Base-by-base conservation (phyloP, 176 grass and related monocot genomes). In the Oryza glumipatula region DNA sequence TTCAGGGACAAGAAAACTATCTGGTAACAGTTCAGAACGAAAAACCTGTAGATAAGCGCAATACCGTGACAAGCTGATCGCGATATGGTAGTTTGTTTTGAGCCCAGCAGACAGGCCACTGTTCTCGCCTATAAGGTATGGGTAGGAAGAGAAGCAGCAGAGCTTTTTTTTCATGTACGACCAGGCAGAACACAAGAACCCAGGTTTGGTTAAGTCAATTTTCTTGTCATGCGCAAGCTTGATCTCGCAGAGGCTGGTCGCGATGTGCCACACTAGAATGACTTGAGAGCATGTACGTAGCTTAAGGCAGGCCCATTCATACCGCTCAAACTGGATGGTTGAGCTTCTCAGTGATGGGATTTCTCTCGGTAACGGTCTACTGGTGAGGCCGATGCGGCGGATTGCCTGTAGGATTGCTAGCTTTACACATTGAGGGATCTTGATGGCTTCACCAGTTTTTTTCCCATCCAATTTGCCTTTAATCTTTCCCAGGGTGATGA, bases 251-350 rank as follows among this genome's bases (percentile, higher is more conserved):
- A 87, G 43, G 5, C 85, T 87, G 11, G 84, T 81, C 0, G 84
- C 77, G 3, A 87, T 87, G 76, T 81, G 77, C 77, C 77, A 87
- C 56, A 87, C 68, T 6, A 87, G 3, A 56, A 86, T 74, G 44
- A 35, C 16, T 7, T 67, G 66, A 17, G 84, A 72, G 43, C 48
- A 41, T 1, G 38, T 39, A 1, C 10, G 4, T 67, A 3, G 5
- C 1, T 26, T 1, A 39, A 3, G 5, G 4, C 7, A 74, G 1
- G 51, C 11, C 85, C 54, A 67, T 48, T 24, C 36, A 0, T 80
- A 67, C 60, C 1, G 2, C 0, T 5, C 0, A 38, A 46, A 30
- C 4, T 7, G 2, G 3, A 0, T 45, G 33, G 5, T 0, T 1
- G 19, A 13, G 16, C 0, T 47, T 0, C 0, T 63, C 4, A 5